Base-by-base conservation (phyloP, 305 asterid genomes). In the Solanum chacoense region DNA sequence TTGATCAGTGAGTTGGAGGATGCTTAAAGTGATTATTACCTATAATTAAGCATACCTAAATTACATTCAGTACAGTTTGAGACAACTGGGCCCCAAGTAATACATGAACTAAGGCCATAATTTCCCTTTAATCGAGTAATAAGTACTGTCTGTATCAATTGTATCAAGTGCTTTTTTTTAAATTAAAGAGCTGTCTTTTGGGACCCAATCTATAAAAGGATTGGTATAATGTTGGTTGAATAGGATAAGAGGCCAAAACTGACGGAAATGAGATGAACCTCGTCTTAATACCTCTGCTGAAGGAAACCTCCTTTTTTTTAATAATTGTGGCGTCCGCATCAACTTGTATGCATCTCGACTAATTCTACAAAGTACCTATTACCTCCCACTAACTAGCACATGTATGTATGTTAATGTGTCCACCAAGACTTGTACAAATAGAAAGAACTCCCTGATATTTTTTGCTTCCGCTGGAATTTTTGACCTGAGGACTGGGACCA, bases 181-280 rank as follows among this genome's bases (percentile, higher is more conserved):
- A 90, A 81, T 28, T 86, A 85, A 69, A 89, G 91, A 88, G 89
- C 28, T 79, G 85, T 85, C 90, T 87, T 31, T 26, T 65, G 40
- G 88, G 93, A 87, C 92, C 96, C 91, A 18, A 80, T 80, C 89
- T 90, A 87, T 89, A 80, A 90, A 91, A 88, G 59, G 87, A 92
- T 85, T 90, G 93, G 93, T 90, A 88, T 91, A 73, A 67, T 86
- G 90, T 85, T 91, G 90, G 94, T 88, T 92, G 94, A 89, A 71
- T 75, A 88, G 87, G 92, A 88, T 84, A 87, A 93, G 75, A 89
- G 86, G 90, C 89, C 94, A 91, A 90, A 89, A 81, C 78, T 87
- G 87, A 88, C 75, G 77, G 89, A 69, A 88, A 91, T 67, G 87
- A 85, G 85, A 89, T 88, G 88, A 85, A 45, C 77, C 78, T 77